These are phyloP conservation scores for Proliferodiscus dingleyae DNA, from an alignment of 2,329 filamentous ascomycete genomes.

Conservation along the genomic window DNA sequence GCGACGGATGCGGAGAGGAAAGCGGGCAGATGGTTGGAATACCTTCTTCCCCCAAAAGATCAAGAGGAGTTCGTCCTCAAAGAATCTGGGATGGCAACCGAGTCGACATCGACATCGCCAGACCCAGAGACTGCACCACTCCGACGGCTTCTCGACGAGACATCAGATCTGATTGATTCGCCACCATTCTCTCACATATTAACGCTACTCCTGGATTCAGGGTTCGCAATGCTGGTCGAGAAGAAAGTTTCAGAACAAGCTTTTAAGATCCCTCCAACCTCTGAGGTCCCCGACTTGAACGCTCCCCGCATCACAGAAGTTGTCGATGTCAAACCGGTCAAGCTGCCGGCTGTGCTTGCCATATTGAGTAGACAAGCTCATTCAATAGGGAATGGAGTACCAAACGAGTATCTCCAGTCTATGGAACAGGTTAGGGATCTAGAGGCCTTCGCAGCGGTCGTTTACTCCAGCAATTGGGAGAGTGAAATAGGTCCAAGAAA, in stretches of 20 bases:
- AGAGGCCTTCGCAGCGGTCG: slow-evolving; percentile 79
- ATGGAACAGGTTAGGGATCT: slow-evolving; percentile 75
- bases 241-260: slow-evolving; percentile 73
- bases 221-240: slow-evolving; percentile 80
- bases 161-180: slow-evolving; percentile 90
- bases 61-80: slow-evolving; percentile 79
- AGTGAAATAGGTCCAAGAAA: slow-evolving; percentile 48
- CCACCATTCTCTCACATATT: slow-evolving; percentile 85
- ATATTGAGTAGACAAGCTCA: slow-evolving; percentile 89
- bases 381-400: slow-evolving; percentile 73
- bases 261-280: slow-evolving; percentile 56
- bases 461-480: slow-evolving; percentile 81
- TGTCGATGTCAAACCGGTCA: slow-evolving; percentile 50
- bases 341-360: slow-evolving; percentile 84
- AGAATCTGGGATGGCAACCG: slow-evolving; percentile 73
- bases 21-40: slow-evolving; percentile 65
- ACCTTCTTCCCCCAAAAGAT: slow-evolving; percentile 72
- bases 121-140: slow-evolving; percentile 50
- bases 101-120: slow-evolving; percentile 35
- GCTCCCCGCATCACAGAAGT: slow-evolving; percentile 44
- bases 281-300: slow-evolving; percentile 24
- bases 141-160: slow-evolving; percentile 86
- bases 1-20: slow-evolving; percentile 58
- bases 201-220: slow-evolving; percentile 78
- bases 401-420: slow-evolving; percentile 64